Conservation (phyloP, 2,329 filamentous ascomycete genomes). For the Phialemoniopsis sp. region DNA sequence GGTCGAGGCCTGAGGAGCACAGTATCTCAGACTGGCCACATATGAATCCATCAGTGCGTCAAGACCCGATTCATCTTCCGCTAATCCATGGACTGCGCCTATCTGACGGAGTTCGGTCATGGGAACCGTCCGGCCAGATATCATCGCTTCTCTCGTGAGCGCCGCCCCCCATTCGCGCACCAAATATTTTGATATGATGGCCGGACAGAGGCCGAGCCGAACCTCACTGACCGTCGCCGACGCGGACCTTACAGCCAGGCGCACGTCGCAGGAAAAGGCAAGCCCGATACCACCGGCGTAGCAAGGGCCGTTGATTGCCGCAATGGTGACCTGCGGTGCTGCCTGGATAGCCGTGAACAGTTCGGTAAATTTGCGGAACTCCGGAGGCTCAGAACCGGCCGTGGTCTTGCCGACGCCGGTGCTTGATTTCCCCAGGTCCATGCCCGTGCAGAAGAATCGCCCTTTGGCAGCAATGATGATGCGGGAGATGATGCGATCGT, state of each 20-base stretch:
- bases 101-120: constrained; percentile 15
- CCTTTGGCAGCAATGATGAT: constrained; percentile 24
- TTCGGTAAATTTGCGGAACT: constrained; percentile 8
- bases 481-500: constrained; percentile 19
- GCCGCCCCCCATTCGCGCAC: constrained; percentile 26
- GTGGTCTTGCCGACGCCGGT: background rate
- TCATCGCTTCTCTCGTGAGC: constrained; percentile 25
- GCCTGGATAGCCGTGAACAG: constrained; percentile 28
- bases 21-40: constrained; percentile 12
- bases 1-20: constrained; percentile 19
- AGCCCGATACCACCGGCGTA: constrained; percentile 34
- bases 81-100: constrained; percentile 18
- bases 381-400: background rate
- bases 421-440: constrained; percentile 17
- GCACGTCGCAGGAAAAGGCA: constrained; percentile 32
- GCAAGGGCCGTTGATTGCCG: constrained; percentile 28
- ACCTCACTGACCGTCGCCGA: constrained; percentile 26
- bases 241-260: constrained; percentile 10
- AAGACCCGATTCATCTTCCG: constrained; percentile 10
- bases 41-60: constrained; percentile 13
- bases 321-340: constrained; percentile 30
- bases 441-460: constrained; percentile 30
- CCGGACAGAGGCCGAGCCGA: constrained; percentile 24
- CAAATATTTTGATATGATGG: constrained; percentile 27
- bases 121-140: constrained; percentile 21